A percentile compares a stretch with the other conserved stretches of the same genome.
These are phyloP conservation scores for Atkinsonella texensis DNA, from an alignment of 2,329 filamentous ascomycete species.

Conservation along the genomic window DNA sequence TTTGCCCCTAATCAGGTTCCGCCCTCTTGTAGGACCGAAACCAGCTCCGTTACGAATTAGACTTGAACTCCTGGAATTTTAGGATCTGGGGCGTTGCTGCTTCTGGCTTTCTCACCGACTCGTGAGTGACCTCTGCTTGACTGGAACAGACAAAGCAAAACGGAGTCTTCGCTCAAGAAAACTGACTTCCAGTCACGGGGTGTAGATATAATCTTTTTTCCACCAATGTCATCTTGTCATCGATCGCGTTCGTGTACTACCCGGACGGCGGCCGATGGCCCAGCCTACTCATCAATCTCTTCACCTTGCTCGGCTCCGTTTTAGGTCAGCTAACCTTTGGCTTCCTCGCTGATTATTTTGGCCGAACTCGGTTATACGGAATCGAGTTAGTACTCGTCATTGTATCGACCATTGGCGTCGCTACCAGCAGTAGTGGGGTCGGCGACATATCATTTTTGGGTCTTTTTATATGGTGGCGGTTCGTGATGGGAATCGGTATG, in stretches of 20 bases:
- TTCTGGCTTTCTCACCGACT: constrained; percentile 41
- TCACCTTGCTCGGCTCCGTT: constrained; percentile 40
- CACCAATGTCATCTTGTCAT: constrained; percentile 41
- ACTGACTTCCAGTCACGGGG: not conserved
- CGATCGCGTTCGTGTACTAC: constrained; percentile 41
- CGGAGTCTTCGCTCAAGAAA: not conserved
- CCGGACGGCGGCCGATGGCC: constrained; percentile 32
- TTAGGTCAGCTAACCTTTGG: constrained; percentile 40
- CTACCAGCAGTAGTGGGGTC: constrained; percentile 38
- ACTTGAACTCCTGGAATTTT: constrained; percentile 42
- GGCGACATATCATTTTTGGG: constrained; percentile 37
- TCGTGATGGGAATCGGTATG: constrained; percentile 40
- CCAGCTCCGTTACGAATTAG: constrained; percentile 40
- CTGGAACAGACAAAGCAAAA: not conserved
- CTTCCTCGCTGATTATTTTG: constrained; percentile 40
- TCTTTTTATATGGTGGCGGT: constrained; percentile 41
- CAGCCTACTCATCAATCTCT: constrained; percentile 37
- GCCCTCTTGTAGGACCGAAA: constrained; percentile 30
- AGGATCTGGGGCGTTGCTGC: constrained; percentile 43
- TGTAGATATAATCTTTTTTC: constrained; percentile 41
- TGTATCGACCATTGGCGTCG: constrained; percentile 43
- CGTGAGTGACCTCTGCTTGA: constrained; percentile 23
- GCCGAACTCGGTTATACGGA: constrained; percentile 43
- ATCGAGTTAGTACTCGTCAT: constrained; percentile 44
- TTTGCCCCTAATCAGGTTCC: constrained; percentile 3